Base-by-base conservation (phyloP, 495 filamentous ascomycete genomes). In the Penicillium samsonianum region DNA sequence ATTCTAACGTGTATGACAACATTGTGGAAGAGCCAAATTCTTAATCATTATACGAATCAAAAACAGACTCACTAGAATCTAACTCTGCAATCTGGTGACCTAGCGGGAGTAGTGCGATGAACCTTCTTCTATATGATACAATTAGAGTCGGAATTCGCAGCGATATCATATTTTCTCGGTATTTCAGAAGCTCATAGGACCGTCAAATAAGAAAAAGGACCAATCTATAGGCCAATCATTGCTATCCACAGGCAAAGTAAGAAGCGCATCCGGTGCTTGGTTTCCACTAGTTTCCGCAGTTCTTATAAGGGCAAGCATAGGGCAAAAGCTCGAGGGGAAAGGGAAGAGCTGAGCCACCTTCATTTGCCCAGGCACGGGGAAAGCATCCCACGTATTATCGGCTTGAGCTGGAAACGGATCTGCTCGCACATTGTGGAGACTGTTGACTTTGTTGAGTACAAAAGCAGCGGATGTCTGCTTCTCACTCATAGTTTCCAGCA, bases 171-270 rank as follows among this genome's bases (percentile, higher is more conserved):
- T 47, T 9, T 20, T 31, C n/a, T 47, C 5, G 20, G 1, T n/a
- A 25, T 22, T 3, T 38, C 12, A 53, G 43, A 53, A 23, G 17
- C 26, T 35, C 26, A 53, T 45, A 25, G 26, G n/a, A 16, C 23
- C 17, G 12, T 57, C 54, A 42, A 41, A 57, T 23, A 57, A 41
- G n/a, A 57, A 57, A 16, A 30, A 50, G 10, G 54, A 57, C 54
- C 54, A 57, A n/a, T 57, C 54, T 8, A 57, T 25, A 3, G 54
- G 54, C 54, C 54, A 57, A 50, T 57, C 54, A 12, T 48, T 50
- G 28, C 23, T 44, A 9, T 53, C 17, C 14, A 10, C 30, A 20
- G 50, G 17, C 28, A 53, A 22, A 5, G 26, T 4, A 10, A 28
- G 23, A 16, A 44, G 8, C 2, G n/a, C 14, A n/a, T 33, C 17